Conservation (phyloP, 2,329 filamentous ascomycete species). For the Penicillium sp. region DNA sequence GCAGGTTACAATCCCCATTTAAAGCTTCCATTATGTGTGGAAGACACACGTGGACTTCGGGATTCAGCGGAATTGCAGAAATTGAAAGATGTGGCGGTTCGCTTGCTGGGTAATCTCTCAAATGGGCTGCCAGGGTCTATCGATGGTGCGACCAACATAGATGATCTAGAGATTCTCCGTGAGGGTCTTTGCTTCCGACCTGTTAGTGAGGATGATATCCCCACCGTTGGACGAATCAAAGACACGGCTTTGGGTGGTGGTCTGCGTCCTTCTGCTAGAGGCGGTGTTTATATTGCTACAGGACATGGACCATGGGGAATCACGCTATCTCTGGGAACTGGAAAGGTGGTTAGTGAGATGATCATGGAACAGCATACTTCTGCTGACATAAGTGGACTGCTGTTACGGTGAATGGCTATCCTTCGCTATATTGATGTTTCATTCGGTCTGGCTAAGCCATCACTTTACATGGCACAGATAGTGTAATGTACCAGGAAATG, state of each 20-base stretch:
- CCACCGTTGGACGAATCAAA: conserved; percentile 61
- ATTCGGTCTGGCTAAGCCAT: too few relatives aligned
- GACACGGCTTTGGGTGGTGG: conserved; percentile 59
- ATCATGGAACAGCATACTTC: conserved; percentile 59
- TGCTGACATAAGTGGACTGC: conserved; percentile 57
- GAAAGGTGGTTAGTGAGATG: conserved; percentile 69
- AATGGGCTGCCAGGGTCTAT: conserved; percentile 8
- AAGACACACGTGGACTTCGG: conserved; percentile 39
- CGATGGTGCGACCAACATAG: conserved; percentile 34
- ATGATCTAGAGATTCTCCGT: conserved; percentile 63
- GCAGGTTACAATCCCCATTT: conserved; percentile 69
- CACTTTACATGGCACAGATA: not conserved
- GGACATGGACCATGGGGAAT: conserved; percentile 80
- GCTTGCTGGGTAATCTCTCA: conserved; percentile 33
- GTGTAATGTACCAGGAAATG: not conserved
- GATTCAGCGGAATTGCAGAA: conserved; percentile 41
- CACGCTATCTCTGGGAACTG: conserved; percentile 64
- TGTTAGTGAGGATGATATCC: conserved; percentile 62
- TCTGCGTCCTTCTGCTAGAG: conserved; percentile 37
- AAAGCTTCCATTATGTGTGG: conserved; percentile 58
- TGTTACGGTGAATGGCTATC: conserved; percentile 16
- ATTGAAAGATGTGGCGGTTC: conserved; percentile 33
- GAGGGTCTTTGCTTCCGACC: conserved; percentile 73
- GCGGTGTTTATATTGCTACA: conserved; percentile 69
- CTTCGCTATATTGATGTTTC: too few relatives aligned